These are phyloP conservation scores for Mycena leptocephala DNA, from an alignment of 768 basidiomycete genomes.

Conservation along the genomic window DNA sequence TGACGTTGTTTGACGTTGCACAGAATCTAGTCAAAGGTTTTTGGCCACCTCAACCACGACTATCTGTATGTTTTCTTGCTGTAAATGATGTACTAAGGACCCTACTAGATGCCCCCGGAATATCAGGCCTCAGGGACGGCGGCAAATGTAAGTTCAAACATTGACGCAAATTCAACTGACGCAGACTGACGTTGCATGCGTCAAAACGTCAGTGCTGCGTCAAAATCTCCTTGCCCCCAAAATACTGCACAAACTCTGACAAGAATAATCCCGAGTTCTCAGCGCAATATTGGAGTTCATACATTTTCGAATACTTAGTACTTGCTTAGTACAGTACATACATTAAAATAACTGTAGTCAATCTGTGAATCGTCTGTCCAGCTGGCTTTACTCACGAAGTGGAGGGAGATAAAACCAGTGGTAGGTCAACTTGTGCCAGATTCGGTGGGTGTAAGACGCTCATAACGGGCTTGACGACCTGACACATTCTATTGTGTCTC, in stretches of 20 bases:
- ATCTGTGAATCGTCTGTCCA: too few species aligned
- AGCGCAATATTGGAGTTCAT: not conserved
- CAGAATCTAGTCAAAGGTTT: not conserved
- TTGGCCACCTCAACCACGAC: not conserved
- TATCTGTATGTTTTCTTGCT: not conserved
- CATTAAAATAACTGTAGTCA: not conserved
- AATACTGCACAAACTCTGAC: too few species aligned
- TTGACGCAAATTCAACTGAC: too few species aligned
- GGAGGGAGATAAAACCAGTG: too few species aligned
- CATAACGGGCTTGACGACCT: too few species aligned
- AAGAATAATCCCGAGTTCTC: not conserved
- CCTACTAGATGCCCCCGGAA: not conserved
- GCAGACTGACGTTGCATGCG: too few species aligned
- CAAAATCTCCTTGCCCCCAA: constrained; percentile 3
- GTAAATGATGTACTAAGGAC: not conserved
- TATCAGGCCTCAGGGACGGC: not conserved
- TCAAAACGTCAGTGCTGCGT: constrained; percentile 33
- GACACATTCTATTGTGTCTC: too few species aligned
- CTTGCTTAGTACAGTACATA: not conserved
- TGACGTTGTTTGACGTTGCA: too few species aligned
- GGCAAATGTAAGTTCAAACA: too few species aligned
- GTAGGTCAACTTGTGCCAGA: too few species aligned
- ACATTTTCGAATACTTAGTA: not conserved
- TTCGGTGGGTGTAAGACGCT: too few species aligned
- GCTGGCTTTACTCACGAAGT: too few species aligned